Evolutionary conservation across 495 filamentous ascomycete genomes (phyloP).

Genomic region (Margaritispora aquatica): DNA sequence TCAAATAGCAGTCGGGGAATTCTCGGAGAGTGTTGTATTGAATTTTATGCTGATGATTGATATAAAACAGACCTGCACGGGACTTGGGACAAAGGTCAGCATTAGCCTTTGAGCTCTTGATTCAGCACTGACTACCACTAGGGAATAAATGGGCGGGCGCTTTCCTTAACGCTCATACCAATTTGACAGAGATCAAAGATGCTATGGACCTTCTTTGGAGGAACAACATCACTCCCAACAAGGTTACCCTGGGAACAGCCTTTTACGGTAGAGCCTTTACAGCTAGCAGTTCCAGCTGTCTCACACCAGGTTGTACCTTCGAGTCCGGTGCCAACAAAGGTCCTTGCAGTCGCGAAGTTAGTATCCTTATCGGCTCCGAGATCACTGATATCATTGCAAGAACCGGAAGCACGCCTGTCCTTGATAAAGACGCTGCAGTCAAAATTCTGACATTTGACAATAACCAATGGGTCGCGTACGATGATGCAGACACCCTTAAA

Average conservation of each 20-base stretch:
- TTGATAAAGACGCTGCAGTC: slow-evolving; percentile 24
- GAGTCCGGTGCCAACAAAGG: not conserved
- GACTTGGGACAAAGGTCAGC: too few relatives aligned
- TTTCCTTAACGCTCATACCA: slow-evolving; percentile 43
- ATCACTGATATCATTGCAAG: not conserved
- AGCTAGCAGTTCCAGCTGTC: not conserved
- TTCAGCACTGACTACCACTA: too few relatives aligned
- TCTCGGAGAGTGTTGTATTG: too few relatives aligned
- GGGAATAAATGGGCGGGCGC: too few relatives aligned
- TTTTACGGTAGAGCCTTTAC: not conserved
- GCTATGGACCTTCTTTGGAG: slow-evolving; percentile 44
- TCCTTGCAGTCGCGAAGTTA: not conserved
- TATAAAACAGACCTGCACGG: too few relatives aligned
- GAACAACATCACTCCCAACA: slow-evolving; percentile 27
- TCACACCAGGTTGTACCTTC: not conserved
- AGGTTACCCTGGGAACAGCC: not conserved
- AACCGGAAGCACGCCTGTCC: not conserved
- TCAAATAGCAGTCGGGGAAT: too few relatives aligned
- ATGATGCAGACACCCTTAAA: slow-evolving; percentile 34
- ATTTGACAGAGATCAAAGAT: slow-evolving; percentile 45
- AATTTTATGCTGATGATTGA: too few relatives aligned
- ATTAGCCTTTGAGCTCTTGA: too few relatives aligned
- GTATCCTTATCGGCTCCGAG: slow-evolving; percentile 2
- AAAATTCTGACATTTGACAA: slow-evolving; percentile 29
- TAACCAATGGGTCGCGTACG: slow-evolving; percentile 40